Evolutionary conservation across 805 yeast species (phyloP).

Genomic region (Kregervanrija fluxuum): DNA sequence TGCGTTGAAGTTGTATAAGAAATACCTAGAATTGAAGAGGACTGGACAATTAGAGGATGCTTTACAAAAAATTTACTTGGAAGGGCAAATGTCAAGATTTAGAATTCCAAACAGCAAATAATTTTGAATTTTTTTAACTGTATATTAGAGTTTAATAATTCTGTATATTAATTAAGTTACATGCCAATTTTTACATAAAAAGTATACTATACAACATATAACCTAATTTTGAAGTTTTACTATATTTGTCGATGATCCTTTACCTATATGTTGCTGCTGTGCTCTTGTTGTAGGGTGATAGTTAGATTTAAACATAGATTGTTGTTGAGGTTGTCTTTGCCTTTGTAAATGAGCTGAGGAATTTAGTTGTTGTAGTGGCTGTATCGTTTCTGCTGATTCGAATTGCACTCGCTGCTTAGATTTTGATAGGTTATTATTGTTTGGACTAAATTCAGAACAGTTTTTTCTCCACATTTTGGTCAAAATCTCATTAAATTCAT

Average conservation of each 20-base stretch:
- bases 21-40: constrained; percentile 55
- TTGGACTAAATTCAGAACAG: neutral
- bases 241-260: constrained; percentile 14
- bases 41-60: constrained; percentile 54
- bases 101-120: constrained; percentile 33
- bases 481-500: constrained; percentile 3
- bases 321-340: constrained; percentile 7
- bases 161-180: too few species aligned
- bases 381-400: too few species aligned
- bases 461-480: constrained; percentile 9
- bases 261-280: constrained; percentile 18
- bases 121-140: neutral
- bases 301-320: constrained; percentile 2
- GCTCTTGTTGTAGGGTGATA: constrained; percentile 26
- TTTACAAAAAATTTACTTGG: constrained; percentile 61
- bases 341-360: too few species aligned
- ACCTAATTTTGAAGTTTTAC: constrained; percentile 15
- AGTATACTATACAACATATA: too few species aligned
- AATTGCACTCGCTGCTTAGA: too few species aligned
- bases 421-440: too few species aligned
- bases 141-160: too few species aligned
- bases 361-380: too few species aligned
- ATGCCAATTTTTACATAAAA: too few species aligned
- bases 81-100: constrained; percentile 54
- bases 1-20: constrained; percentile 71